These are phyloP conservation scores for Ascoidea asiatica DNA, from an alignment of 805 yeast genomes.

Conservation along the genomic window DNA sequence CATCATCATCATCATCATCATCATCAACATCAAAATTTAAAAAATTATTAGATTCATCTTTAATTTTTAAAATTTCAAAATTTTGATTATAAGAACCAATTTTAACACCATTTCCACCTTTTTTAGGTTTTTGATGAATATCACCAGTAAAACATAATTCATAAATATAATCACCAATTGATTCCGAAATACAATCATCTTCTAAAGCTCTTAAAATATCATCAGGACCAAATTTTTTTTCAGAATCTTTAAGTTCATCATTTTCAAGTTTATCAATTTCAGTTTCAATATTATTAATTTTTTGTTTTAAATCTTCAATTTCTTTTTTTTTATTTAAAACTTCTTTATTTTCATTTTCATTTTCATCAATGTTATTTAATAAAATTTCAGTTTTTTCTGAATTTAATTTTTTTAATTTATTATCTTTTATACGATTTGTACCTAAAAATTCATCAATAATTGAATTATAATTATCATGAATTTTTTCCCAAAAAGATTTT, in stretches of 20 bases:
- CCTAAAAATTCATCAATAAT: not conserved
- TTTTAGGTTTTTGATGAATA: constrained; percentile 32
- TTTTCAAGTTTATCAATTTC: constrained; percentile 9
- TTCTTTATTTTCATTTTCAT: constrained; percentile 3
- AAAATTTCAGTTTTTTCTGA: not conserved
- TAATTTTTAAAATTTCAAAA: constrained; percentile 2
- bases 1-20: constrained; percentile 2
- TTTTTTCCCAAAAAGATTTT: not conserved
- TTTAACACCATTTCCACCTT: constrained; percentile 28
- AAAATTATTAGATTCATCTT: constrained; percentile 12
- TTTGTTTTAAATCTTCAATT: constrained; percentile 6
- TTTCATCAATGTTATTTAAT: not conserved
- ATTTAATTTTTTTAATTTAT: no score
- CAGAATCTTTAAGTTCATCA: constrained; percentile 12
- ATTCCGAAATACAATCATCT: constrained; percentile 30
- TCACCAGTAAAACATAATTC: constrained; percentile 44
- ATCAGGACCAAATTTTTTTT: constrained; percentile 38
- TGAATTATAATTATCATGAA: not conserved
- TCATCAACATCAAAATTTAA: not conserved
- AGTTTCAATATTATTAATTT: constrained; percentile 10
- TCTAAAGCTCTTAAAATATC: constrained; percentile 50
- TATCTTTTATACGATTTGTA: no score
- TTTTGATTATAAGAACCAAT: constrained; percentile 31
- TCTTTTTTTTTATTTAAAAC: constrained; percentile 2
- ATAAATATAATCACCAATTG: constrained; percentile 62